A percentile compares a stretch with the other conserved stretches of the same genome.
These are phyloP conservation scores for Pyrenophora teres DNA, from an alignment of 2,329 filamentous ascomycete genomes.

Conservation along the genomic window DNA sequence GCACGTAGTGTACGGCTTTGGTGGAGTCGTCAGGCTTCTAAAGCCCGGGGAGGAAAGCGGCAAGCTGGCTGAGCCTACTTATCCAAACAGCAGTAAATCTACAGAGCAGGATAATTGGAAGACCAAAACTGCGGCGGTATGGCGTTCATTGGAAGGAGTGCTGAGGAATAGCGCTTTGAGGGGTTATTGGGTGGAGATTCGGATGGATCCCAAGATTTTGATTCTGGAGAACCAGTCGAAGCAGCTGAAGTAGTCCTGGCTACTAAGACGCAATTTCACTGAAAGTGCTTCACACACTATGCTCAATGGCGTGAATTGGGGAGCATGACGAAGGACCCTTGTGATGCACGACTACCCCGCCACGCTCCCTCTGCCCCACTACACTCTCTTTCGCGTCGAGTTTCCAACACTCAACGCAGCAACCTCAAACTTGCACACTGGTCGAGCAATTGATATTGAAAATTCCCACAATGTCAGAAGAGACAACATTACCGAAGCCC, in stretches of 20 bases:
- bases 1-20: conserved; percentile 57
- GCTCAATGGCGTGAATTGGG: no score
- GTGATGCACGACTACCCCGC: conserved; percentile 16
- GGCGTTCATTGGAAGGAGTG: conserved; percentile 40
- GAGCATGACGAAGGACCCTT: conserved; percentile 6
- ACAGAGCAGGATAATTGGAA: conserved; percentile 20
- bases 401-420: conserved; percentile 6
- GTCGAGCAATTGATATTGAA: background rate
- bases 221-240: conserved; percentile 51
- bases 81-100: conserved; percentile 20
- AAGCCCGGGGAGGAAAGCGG: conserved; percentile 48
- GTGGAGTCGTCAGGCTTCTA: conserved; percentile 56
- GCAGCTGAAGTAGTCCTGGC: background rate
- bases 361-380: conserved; percentile 18
- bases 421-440: background rate
- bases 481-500: conserved; percentile 52
- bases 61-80: conserved; percentile 16
- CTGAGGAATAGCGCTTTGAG: conserved; percentile 45
- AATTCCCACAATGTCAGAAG: conserved; percentile 37
- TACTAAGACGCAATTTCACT: background rate
- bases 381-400: conserved; percentile 19
- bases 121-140: conserved; percentile 24
- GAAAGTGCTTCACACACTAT: background rate
- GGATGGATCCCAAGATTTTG: conserved; percentile 59
- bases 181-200: conserved; percentile 62